These are phyloP conservation scores for Trichophyton benhamiae DNA, from an alignment of 2,329 filamentous ascomycete genomes.

Conservation along the genomic window DNA sequence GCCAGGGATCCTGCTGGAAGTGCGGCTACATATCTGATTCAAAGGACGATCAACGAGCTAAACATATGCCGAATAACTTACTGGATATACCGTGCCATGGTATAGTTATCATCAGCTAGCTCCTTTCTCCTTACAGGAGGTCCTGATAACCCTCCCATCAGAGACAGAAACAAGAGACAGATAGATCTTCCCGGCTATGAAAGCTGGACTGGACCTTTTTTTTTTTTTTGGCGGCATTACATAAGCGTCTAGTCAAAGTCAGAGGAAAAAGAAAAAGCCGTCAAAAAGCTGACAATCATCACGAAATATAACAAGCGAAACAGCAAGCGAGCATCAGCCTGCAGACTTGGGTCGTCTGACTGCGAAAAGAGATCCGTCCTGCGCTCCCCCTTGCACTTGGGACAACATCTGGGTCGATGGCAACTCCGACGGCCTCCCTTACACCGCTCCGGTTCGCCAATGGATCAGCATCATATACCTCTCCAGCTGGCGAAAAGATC, in stretches of 20 bases:
- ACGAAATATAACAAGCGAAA: not conserved
- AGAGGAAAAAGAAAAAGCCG: not conserved
- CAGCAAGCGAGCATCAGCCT: not conserved
- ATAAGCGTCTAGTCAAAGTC: not conserved
- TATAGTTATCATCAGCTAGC: too few relatives aligned
- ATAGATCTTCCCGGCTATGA: too few relatives aligned
- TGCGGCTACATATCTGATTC: not conserved
- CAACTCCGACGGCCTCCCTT: conserved; percentile 24
- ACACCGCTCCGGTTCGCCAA: conserved; percentile 27
- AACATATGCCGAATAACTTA: not conserved
- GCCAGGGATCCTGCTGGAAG: not conserved
- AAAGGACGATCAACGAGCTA: not conserved
- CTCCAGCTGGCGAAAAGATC: conserved; percentile 56
- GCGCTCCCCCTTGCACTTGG: not conserved
- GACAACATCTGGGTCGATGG: conserved; percentile 18
- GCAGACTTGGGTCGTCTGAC: not conserved
- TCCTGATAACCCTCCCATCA: too few relatives aligned
- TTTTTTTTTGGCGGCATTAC: not conserved
- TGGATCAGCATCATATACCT: conserved; percentile 32
- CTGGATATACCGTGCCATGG: not conserved
- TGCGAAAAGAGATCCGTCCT: not conserved
- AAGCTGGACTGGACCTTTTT: not conserved
- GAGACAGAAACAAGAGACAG: too few relatives aligned
- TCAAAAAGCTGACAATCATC: not conserved
- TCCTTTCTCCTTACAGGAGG: too few relatives aligned